Percentiles rank a stretch among this genome's conserved stretches.
phyloP scores from a whole-genome alignment of 106 monocot genomes.

The Allium fistulosum region DNA sequence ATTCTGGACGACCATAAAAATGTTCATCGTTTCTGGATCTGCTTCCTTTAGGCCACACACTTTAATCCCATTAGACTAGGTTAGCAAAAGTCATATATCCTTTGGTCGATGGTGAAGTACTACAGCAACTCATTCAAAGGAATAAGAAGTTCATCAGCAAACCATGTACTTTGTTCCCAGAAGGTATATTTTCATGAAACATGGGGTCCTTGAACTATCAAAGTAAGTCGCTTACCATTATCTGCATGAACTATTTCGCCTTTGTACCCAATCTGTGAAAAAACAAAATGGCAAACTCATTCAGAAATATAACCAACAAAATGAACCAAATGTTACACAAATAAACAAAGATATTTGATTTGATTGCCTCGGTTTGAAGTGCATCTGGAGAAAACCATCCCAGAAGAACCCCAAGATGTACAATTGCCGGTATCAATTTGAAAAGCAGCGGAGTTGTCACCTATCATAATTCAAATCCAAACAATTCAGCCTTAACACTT shows the following conservation, averaged over 20 bases:
- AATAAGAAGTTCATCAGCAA: no score
- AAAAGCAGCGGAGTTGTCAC: slow-evolving; percentile 45
- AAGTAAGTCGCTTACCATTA: slow-evolving; percentile 46
- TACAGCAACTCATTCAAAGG: no score
- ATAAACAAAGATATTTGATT: not conserved
- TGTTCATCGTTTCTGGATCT: slow-evolving; percentile 7
- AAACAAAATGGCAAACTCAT: not conserved
- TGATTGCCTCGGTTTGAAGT: slow-evolving; percentile 25
- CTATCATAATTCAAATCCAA: slow-evolving; percentile 11
- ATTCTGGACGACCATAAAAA: no score
- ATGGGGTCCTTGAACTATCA: slow-evolving; percentile 65
- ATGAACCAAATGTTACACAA: not conserved
- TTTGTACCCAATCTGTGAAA: slow-evolving; percentile 22
- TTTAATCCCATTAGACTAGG: not conserved
- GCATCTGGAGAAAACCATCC: slow-evolving; percentile 36
- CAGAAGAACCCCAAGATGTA: slow-evolving; percentile 42
- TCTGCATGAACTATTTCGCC: slow-evolving; percentile 40
- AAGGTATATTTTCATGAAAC: slow-evolving; percentile 37
- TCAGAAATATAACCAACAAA: not conserved
- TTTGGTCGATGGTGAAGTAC: no score
- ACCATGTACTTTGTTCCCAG: slow-evolving; percentile 14
- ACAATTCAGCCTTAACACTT: not conserved
- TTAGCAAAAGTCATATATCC: no score
- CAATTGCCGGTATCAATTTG: slow-evolving; percentile 42
- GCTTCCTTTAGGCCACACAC: not conserved